Evolutionary conservation across 768 basidiomycete species (phyloP).

Genomic region (Glaciozyma martinii): DNA sequence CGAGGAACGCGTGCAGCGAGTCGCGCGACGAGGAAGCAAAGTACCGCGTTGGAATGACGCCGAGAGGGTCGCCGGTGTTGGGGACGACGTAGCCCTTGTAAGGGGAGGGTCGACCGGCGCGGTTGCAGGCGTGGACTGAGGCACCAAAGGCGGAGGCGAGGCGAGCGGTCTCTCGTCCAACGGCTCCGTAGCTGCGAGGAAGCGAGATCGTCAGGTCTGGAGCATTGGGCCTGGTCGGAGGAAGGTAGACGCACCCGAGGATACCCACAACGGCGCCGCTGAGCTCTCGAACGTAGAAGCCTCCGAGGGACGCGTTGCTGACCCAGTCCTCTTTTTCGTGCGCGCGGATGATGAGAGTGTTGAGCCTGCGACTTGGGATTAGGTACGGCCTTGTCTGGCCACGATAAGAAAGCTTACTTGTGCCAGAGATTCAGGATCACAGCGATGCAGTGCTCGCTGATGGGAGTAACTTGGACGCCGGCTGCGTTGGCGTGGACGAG

Average conservation of each 20-base stretch:
- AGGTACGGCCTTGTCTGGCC: background rate
- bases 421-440: background rate
- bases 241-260: slow-evolving; percentile 10
- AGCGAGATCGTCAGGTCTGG: too few relatives aligned
- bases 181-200: background rate
- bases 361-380: slow-evolving; percentile 20
- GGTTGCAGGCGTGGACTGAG: slow-evolving; percentile 16
- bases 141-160: slow-evolving; percentile 10
- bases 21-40: background rate
- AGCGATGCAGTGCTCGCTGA: slow-evolving; percentile 17
- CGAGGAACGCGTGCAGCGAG: background rate
- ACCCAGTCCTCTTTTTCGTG: slow-evolving; percentile 18
- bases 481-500: slow-evolving; percentile 17
- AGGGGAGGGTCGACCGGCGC: background rate
- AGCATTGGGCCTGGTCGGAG: background rate
- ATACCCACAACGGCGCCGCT: slow-evolving; percentile 16
- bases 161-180: slow-evolving; percentile 23
- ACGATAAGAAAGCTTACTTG: background rate
- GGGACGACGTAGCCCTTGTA: slow-evolving; percentile 1
- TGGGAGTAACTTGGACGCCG: slow-evolving; percentile 23
- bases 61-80: background rate
- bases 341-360: background rate
- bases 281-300: slow-evolving; percentile 24
- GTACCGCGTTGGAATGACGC: background rate
- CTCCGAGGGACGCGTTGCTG: background rate